phyloP scores from a whole-genome alignment of 2,329 filamentous ascomycete species.

The Beauveria sp. region DNA sequence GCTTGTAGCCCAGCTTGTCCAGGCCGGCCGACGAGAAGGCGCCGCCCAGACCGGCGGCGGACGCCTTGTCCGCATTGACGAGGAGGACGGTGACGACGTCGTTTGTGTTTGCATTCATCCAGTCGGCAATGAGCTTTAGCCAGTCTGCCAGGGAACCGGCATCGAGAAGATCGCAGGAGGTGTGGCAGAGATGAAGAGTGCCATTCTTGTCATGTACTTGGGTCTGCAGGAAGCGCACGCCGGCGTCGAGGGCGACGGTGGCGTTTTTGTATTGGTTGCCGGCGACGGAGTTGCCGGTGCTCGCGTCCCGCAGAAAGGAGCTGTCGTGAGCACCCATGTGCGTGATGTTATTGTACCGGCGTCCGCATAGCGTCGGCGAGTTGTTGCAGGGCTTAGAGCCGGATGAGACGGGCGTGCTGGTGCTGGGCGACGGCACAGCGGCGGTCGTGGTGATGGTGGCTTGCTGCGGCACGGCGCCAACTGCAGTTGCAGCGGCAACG shows the following conservation, averaged over 20 bases:
- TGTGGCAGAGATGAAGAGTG: slow-evolving; percentile 63
- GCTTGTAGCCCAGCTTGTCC: slow-evolving; percentile 52
- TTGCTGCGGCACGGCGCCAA: slow-evolving; percentile 3
- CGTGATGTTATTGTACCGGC: slow-evolving; percentile 67
- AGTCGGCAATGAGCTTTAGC: slow-evolving; percentile 55
- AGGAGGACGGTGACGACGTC: slow-evolving; percentile 70
- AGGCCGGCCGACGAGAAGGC: slow-evolving; percentile 53
- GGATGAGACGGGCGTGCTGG: neutral
- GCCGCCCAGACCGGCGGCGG: slow-evolving; percentile 45
- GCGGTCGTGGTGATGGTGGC: neutral
- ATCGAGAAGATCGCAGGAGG: slow-evolving; percentile 58
- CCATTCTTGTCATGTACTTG: slow-evolving; percentile 60
- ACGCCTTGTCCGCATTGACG: slow-evolving; percentile 59
- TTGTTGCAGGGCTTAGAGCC: slow-evolving; percentile 62
- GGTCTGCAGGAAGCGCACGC: slow-evolving; percentile 62
- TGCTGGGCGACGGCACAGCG: neutral
- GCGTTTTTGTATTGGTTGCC: slow-evolving; percentile 72
- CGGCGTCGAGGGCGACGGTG: slow-evolving; percentile 61
- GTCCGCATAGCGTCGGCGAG: slow-evolving; percentile 63
- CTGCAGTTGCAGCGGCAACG: neutral
- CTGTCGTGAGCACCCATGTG: slow-evolving; percentile 72
- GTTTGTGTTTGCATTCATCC: slow-evolving; percentile 63
- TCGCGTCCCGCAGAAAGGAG: slow-evolving; percentile 59
- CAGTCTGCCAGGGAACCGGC: slow-evolving; percentile 58
- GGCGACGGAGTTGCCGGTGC: slow-evolving; percentile 52